phyloP scores from a whole-genome alignment of 108 stramenopile genomes.

The Poteriospumella lacustris region DNA sequence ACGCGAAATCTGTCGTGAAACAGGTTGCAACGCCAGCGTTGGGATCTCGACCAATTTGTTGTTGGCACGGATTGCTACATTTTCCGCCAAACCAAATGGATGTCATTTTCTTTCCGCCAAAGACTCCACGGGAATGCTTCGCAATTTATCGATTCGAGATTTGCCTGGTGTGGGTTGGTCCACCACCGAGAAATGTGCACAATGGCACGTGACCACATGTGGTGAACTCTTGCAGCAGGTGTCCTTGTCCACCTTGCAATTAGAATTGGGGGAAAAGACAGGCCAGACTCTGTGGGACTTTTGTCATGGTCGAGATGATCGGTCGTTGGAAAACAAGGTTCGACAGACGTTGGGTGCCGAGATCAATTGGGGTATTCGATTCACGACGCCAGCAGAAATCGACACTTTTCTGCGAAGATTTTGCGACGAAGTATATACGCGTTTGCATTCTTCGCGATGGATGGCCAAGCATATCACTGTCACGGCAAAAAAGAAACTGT shows the following conservation, averaged over 20 bases:
- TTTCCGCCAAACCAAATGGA: slow-evolving; percentile 77
- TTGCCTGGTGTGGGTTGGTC: slow-evolving; percentile 78
- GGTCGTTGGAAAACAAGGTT: slow-evolving; percentile 61
- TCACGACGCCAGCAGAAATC: slow-evolving; percentile 69
- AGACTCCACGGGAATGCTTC: slow-evolving; percentile 59
- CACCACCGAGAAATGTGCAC: slow-evolving; percentile 59
- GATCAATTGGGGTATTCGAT: slow-evolving; percentile 83
- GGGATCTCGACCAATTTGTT: slow-evolving; percentile 76
- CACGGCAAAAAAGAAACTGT: slow-evolving; percentile 75
- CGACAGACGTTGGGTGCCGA: slow-evolving; percentile 88
- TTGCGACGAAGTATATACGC: slow-evolving; percentile 66
- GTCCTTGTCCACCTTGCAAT: slow-evolving; percentile 54
- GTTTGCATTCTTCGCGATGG: slow-evolving; percentile 63
- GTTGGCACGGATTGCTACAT: slow-evolving; percentile 78
- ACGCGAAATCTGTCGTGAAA: slow-evolving; percentile 61
- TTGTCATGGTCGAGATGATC: slow-evolving; percentile 73
- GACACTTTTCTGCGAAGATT: slow-evolving; percentile 71
- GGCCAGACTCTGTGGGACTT: slow-evolving; percentile 66
- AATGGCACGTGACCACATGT: slow-evolving; percentile 56
- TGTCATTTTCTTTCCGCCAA: slow-evolving; percentile 54
- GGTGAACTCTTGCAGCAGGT: slow-evolving; percentile 71
- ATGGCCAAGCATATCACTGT: slow-evolving; percentile 66
- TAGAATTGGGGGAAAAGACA: slow-evolving; percentile 61
- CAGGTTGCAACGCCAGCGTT: slow-evolving; percentile 78
- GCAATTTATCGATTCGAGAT: slow-evolving; percentile 63